Conservation (phyloP, 2,329 filamentous ascomycete species). For the Shiraia bambusicola region DNA sequence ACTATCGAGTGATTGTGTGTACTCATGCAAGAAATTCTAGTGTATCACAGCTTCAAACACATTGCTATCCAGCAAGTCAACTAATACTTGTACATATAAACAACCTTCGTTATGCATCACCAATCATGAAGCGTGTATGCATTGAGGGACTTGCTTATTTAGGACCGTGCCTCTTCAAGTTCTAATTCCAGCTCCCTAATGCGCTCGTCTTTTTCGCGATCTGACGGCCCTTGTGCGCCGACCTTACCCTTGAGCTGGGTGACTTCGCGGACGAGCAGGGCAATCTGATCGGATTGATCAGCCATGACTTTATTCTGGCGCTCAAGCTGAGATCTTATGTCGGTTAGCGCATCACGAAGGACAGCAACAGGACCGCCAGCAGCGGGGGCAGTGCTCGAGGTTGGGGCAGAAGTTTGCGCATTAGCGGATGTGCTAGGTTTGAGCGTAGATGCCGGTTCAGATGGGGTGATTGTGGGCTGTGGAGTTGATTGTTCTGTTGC, state of each 20-base stretch:
- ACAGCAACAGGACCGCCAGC: slow-evolving; percentile 52
- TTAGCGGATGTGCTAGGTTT: slow-evolving; percentile 42
- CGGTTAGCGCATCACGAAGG: slow-evolving; percentile 66
- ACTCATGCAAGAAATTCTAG: too few species aligned
- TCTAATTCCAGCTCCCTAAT: slow-evolving; percentile 46
- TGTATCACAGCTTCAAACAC: slow-evolving; percentile 12
- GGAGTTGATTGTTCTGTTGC: slow-evolving; percentile 49
- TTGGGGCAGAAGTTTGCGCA: slow-evolving; percentile 41
- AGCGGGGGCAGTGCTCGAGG: slow-evolving; percentile 41
- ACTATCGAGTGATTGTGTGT: too few species aligned
- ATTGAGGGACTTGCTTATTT: slow-evolving; percentile 8
- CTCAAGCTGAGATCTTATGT: slow-evolving; percentile 77
- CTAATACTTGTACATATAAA: slow-evolving; percentile 7
- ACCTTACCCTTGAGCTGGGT: slow-evolving; percentile 73
- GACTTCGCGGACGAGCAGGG: slow-evolving; percentile 63
- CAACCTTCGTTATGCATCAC: slow-evolving; percentile 5
- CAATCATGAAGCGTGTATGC: slow-evolving; percentile 1
- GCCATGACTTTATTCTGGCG: slow-evolving; percentile 76
- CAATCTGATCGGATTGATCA: slow-evolving; percentile 75
- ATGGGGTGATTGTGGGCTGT: slow-evolving; percentile 35
- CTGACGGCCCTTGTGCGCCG: slow-evolving; percentile 42
- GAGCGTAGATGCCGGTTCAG: slow-evolving; percentile 40
- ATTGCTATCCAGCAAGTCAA: slow-evolving; percentile 9
- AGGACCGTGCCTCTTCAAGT: slow-evolving; percentile 45
- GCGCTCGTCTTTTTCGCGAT: slow-evolving; percentile 45